phyloP scores from a whole-genome alignment of 495 filamentous ascomycete genomes.

The Penicillium turbatum region DNA sequence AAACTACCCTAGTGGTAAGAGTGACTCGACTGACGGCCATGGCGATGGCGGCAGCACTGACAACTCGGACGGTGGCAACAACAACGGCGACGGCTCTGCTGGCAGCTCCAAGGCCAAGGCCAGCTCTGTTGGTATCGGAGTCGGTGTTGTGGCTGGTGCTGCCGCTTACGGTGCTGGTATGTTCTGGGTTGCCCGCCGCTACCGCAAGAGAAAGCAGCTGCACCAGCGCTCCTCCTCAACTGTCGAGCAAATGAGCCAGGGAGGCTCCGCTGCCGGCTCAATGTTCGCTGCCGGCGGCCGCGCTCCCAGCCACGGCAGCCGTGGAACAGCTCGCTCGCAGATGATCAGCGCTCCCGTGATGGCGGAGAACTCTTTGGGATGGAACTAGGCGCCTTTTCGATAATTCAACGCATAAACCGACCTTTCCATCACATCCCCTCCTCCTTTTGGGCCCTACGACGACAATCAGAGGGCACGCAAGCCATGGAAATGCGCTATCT shows the following conservation, averaged over 20 bases:
- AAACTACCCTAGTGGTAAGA: conserved; percentile 34
- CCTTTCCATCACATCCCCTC: neutral
- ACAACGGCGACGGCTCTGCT: conserved; percentile 42
- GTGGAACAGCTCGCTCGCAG: conserved; percentile 66
- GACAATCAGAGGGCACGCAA: conserved; percentile 1
- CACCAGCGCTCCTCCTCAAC: conserved; percentile 71
- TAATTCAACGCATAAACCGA: conserved; percentile 1
- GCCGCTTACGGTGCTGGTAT: conserved; percentile 97
- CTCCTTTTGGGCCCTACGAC: conserved; percentile 1
- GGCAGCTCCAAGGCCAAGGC: conserved; percentile 52
- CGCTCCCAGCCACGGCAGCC: conserved; percentile 52
- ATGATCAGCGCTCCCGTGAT: conserved; percentile 83
- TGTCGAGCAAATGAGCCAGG: conserved; percentile 48
- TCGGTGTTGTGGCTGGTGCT: conserved; percentile 73
- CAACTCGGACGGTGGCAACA: conserved; percentile 34
- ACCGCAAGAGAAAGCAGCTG: conserved; percentile 78
- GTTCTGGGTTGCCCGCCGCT: conserved; percentile 91
- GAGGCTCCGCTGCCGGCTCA: conserved; percentile 31
- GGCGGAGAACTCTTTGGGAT: conserved; percentile 95
- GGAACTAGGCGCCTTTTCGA: conserved; percentile 64
- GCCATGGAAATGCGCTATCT: neutral
- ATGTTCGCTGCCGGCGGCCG: conserved; percentile 40
- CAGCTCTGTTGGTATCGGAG: conserved; percentile 79
- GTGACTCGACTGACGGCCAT: conserved; percentile 17
- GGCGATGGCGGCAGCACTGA: conserved; percentile 16